Conservation (phyloP, 257 asterid species). For the Rubia yunnanensis region DNA sequence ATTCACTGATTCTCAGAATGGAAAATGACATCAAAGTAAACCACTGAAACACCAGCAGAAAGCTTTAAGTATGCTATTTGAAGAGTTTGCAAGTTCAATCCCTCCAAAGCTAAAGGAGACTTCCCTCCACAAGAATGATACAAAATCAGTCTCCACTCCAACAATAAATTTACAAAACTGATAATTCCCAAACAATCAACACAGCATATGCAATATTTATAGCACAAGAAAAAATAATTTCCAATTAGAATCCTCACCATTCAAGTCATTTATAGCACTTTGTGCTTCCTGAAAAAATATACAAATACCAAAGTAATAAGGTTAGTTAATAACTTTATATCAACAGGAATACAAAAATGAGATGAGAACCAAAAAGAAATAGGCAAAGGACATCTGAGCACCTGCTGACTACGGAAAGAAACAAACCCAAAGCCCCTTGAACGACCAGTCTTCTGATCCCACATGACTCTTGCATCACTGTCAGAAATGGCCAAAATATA, state of each 20-base stretch:
- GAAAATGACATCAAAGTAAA: neutral
- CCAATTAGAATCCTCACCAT: conserved; percentile 36
- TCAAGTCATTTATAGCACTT: conserved; percentile 64
- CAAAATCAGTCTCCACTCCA: neutral
- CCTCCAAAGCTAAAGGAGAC: neutral
- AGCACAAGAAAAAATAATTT: neutral
- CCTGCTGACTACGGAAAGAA: conserved; percentile 83
- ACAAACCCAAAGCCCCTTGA: conserved; percentile 94
- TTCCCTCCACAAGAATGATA: neutral
- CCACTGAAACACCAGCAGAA: conserved; percentile 1
- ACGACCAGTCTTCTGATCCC: conserved; percentile 96
- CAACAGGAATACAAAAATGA: neutral
- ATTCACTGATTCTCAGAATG: neutral
- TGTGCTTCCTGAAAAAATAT: conserved; percentile 66
- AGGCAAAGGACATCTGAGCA: conserved; percentile 2
- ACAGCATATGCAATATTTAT: neutral
- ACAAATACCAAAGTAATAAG: neutral
- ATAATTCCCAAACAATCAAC: neutral
- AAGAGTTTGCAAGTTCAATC: too few species aligned
- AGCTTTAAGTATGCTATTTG: neutral
- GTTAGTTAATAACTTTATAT: neutral
- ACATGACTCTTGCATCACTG: conserved; percentile 94
- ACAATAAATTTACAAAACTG: neutral
- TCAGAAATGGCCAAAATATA: conserved; percentile 13
- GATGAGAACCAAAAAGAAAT: neutral